Evolutionary conservation across 2,329 filamentous ascomycete genomes (phyloP), one percentile per base, ranked within the genome.

Genomic region (Colletotrichum gigasporum): DNA sequence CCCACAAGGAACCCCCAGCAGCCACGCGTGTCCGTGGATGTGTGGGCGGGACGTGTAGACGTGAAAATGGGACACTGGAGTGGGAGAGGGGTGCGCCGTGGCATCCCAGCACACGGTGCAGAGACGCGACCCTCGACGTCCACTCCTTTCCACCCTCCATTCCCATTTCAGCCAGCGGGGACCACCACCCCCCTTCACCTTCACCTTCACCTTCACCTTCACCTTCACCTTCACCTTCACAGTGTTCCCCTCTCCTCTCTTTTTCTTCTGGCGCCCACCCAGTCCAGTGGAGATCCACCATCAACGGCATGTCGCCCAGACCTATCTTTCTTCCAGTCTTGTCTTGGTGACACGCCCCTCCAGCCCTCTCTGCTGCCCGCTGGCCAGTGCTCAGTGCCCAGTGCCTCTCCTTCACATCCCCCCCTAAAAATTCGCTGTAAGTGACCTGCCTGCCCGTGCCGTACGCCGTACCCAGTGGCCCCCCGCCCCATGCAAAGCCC

Each of bases 81-180:
- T 24, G 2, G 30, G 42, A 35, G 24, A 28, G 45, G 45, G 34
- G 42, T 57, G 34, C 54, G 42, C 34, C 44, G 44, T 26, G 24
- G 14, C 42, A 57, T 50, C 32, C 54, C 54, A 48, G 54, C 16
- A 51, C n/a, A n/a, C n/a, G n/a, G n/a, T n/a, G 48, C 12, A 37
- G n/a, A 41, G 18, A 51, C 10, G 35, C 30, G 34, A 37, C 14
- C 9, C 5, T n/a, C 34, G 5, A 14, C 34, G 34, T 20, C 44
- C 44, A 48, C 26, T 48, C 44, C 45, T 39, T 50, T 35, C 30
- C 54, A 48, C 42, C 47, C 28, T 59, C 55, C 45, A 59, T 52
- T 59, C 35, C 35, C 45, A 24, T 51, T 41, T 42, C 20, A 32
- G n/a, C 35, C 37, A 39, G 45, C 34, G 45, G 34, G 35, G 45